These are phyloP conservation scores for Backusella luteola DNA, from an alignment of 192 early-diverging fungal genomes.

Conservation along the genomic window DNA sequence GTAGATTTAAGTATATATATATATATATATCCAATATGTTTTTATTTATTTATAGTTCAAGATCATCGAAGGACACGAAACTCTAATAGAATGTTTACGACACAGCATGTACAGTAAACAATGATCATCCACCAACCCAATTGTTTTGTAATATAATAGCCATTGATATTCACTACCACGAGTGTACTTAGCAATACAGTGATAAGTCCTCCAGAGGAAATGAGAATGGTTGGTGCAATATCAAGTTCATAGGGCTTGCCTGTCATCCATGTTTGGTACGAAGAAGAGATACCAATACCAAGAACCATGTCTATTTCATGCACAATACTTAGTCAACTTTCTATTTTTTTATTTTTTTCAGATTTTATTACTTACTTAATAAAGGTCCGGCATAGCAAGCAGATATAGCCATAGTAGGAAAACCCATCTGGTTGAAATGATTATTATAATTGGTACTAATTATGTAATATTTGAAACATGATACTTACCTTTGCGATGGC, in stretches of 20 bases:
- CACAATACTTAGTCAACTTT: neutral
- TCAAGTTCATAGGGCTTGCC: constrained; percentile 52
- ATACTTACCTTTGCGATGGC: constrained; percentile 61
- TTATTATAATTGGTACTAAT: neutral
- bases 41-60: neutral
- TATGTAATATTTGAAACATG: neutral
- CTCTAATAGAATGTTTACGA: constrained; percentile 61
- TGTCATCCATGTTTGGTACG: constrained; percentile 48
- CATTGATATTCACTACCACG: constrained; percentile 54
- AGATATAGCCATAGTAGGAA: constrained; percentile 90
- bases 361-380: constrained; percentile 56
- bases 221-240: constrained; percentile 63
- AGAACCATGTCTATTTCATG: constrained; percentile 65
- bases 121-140: constrained; percentile 57
- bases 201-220: constrained; percentile 69
- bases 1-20: neutral
- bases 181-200: constrained; percentile 54
- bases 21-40: neutral
- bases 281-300: constrained; percentile 75
- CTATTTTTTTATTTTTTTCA: neutral
- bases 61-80: constrained; percentile 1
- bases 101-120: constrained; percentile 59
- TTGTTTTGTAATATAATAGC: constrained; percentile 56
- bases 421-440: constrained; percentile 64
- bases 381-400: constrained; percentile 95